Conservation (phyloP, 331 rosid genomes). For the Prunus yedoensis region DNA sequence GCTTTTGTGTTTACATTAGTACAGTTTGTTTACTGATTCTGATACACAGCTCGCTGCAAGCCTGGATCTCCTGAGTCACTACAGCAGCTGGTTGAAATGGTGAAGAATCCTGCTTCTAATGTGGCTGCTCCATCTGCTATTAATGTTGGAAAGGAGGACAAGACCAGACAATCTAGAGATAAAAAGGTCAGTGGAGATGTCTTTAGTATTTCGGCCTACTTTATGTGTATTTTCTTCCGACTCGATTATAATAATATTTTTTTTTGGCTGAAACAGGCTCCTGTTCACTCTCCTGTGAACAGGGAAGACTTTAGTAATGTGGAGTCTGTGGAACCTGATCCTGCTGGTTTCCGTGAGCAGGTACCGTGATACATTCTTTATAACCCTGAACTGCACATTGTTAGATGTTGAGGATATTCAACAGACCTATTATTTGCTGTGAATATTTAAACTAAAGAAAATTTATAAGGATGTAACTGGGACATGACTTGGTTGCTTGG, state of each 20-base stretch:
- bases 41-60: conserved; percentile 75
- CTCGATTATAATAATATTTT: neutral
- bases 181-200: conserved; percentile 57
- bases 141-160: conserved; percentile 80
- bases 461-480: neutral
- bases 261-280: conserved; percentile 43
- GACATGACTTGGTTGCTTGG: neutral
- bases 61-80: conserved; percentile 89
- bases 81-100: conserved; percentile 77
- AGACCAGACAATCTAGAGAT: conserved; percentile 67
- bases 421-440: neutral
- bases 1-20: neutral
- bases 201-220: neutral
- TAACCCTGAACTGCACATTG: neutral
- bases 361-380: conserved; percentile 36
- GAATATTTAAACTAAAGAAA: neutral
- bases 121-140: conserved; percentile 44
- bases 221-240: neutral
- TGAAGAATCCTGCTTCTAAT: conserved; percentile 72
- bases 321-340: conserved; percentile 77
- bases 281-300: conserved; percentile 44
- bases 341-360: conserved; percentile 92
- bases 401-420: neutral
- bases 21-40: conserved; percentile 22
- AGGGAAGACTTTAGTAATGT: conserved; percentile 59